These are phyloP conservation scores for Annulohypoxylon truncatum DNA, from an alignment of 2,329 filamentous ascomycete species.

Conservation along the genomic window DNA sequence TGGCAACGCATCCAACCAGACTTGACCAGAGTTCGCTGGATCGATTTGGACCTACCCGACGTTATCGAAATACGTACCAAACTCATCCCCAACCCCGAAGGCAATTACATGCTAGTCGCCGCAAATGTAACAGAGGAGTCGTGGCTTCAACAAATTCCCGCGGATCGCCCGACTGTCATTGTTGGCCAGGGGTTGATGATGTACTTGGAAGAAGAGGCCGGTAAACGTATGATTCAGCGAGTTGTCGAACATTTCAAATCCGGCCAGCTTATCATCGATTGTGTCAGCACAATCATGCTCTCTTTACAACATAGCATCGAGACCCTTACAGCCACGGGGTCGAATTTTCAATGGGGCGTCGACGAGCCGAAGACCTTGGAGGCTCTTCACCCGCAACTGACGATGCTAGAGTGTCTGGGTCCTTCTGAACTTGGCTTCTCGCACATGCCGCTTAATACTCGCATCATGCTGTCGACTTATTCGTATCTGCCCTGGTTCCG, in stretches of 20 bases:
- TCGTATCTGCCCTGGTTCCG: slow-evolving; percentile 35
- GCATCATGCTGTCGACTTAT: slow-evolving; percentile 32
- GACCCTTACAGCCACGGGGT: slow-evolving; percentile 35
- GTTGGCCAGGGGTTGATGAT: slow-evolving; percentile 51
- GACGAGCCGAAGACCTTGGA: slow-evolving; percentile 43
- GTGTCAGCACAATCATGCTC: slow-evolving; percentile 35
- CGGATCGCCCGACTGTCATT: slow-evolving; percentile 49
- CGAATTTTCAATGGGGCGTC: slow-evolving; percentile 44
- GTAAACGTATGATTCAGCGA: slow-evolving; percentile 41
- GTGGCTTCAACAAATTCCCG: slow-evolving; percentile 49
- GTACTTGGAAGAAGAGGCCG: slow-evolving; percentile 47
- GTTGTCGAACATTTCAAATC: slow-evolving; percentile 44
- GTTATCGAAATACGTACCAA: slow-evolving; percentile 49
- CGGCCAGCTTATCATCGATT: slow-evolving; percentile 48
- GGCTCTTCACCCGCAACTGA: slow-evolving; percentile 38
- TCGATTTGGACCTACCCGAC: slow-evolving; percentile 52
- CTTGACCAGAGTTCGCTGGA: slow-evolving; percentile 46
- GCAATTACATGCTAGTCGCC: slow-evolving; percentile 47
- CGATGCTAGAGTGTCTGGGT: slow-evolving; percentile 38
- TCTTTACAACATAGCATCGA: slow-evolving; percentile 31
- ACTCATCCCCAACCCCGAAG: slow-evolving; percentile 41
- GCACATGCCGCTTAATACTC: slow-evolving; percentile 22
- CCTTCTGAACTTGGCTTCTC: slow-evolving; percentile 31
- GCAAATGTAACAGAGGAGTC: slow-evolving; percentile 44
- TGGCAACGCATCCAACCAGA: slow-evolving; percentile 44